Base-by-base conservation (phyloP, 1,139 yeast genomes). In the Yamadazyma friedrichii region DNA sequence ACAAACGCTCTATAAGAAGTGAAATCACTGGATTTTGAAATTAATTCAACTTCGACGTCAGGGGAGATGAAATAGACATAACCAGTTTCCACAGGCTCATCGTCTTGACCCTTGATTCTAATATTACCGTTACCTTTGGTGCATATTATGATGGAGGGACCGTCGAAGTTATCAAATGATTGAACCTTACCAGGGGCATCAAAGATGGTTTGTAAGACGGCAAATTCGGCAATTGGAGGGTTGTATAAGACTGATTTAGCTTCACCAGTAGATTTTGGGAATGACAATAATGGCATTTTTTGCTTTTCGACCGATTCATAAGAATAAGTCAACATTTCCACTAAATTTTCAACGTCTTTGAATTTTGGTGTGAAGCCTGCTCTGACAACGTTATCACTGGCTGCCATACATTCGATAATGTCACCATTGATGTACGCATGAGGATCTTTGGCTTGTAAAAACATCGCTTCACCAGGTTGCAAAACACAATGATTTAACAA, bases 371-470 rank as follows among this genome's bases (percentile, higher is more conserved):
- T 93, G 72, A 93, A 93, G 9, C 98, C 99, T 6, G 98, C 96
- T 65, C 98, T 82, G 36, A 93, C 97, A 44, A 93, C 99, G 58
- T 93, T 93, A 63, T 93, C 99, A 31, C 95, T 84, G 10, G 98
- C 97, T 38, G 98, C 98, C 99, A 93, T 93, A 71, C 98, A 94
- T 68, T 93, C 99, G 56, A 93, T 91, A 53, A 93, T 93, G 62
- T 93, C 98, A 51, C 98, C 98, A 42, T 84, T 78, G 50, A 93
- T 93, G 67, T 94, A 93, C 28, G 98, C 98, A 63, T 93, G 98
- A 20, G 98, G 98, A 62, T 89, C 98, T 68, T 89, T 88, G 38
- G 98, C 98, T 61, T 88, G 88, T 61, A 93, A 74, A 61, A 91
- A 93, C 84, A 94, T 88, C 47, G 97, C 98, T 69, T 93, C 96